A percentile compares a stretch with the other conserved stretches of the same genome.
phyloP scores from a whole-genome alignment of 2,329 filamentous ascomycete species.

The Cladosporium velox region DNA sequence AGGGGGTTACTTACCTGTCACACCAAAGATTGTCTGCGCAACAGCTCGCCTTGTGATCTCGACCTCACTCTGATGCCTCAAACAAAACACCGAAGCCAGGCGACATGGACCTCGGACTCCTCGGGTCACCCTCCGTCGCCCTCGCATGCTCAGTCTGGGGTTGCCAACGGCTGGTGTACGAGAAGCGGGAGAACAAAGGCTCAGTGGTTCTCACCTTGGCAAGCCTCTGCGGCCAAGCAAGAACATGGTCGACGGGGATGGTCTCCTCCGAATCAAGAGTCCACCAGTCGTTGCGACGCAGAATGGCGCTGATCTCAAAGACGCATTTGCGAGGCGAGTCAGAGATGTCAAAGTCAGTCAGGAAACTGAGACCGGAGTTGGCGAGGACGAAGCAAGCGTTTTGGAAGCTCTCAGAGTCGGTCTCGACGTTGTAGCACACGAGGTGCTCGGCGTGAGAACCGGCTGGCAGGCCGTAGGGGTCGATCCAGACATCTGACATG shows the following conservation, averaged over 20 bases:
- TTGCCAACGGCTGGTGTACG: neutral
- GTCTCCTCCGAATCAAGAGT: neutral
- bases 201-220: neutral
- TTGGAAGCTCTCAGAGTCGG: neutral
- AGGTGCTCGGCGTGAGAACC: neutral
- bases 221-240: neutral
- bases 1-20: neutral
- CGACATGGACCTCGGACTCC: neutral
- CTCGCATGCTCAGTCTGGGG: neutral
- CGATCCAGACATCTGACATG: neutral
- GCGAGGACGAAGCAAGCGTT: neutral
- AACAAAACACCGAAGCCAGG: neutral
- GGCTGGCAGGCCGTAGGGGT: neutral
- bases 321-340: neutral
- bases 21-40: neutral
- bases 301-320: neutral
- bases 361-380: neutral
- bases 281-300: neutral
- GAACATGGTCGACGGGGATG: neutral
- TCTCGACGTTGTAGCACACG: neutral
- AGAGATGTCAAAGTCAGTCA: neutral
- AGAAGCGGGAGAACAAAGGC: neutral
- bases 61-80: neutral
- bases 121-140: neutral
- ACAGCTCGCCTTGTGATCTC: neutral